These are phyloP conservation scores for Fraxinus greggii DNA, from an alignment of 305 asterid species.

Conservation along the genomic window DNA sequence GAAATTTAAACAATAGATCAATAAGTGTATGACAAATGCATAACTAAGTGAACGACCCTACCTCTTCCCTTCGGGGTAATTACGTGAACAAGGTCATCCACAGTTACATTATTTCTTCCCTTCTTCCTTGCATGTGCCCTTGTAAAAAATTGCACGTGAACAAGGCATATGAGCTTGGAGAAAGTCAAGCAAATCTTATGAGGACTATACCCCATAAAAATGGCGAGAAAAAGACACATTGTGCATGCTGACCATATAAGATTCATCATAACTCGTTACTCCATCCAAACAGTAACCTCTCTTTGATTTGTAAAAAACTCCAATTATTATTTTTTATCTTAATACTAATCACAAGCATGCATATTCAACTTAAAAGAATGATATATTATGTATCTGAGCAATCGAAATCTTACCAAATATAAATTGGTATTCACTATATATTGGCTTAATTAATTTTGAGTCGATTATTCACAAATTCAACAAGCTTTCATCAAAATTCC, in stretches of 20 bases:
- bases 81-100: conserved; percentile 61
- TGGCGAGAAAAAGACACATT: background rate
- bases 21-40: background rate
- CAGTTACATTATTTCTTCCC: conserved; percentile 63
- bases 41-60: conserved; percentile 27
- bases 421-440: background rate
- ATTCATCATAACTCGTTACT: background rate
- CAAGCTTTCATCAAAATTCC: background rate
- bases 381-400: background rate
- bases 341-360: background rate
- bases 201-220: background rate
- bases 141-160: conserved; percentile 17
- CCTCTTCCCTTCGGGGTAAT: conserved; percentile 78
- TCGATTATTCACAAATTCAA: background rate
- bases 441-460: background rate
- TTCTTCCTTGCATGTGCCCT: conserved; percentile 62
- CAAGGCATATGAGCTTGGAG: background rate
- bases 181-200: background rate
- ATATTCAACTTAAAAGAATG: background rate
- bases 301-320: background rate
- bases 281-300: background rate
- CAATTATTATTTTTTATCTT: background rate
- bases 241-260: background rate
- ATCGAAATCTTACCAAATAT: background rate
- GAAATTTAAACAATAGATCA: background rate